Percentiles rank a stretch among this genome's conserved stretches.
These are phyloP conservation scores for Rhizophagus clarus DNA, from an alignment of 192 early-diverging fungal genomes.

Conservation along the genomic window DNA sequence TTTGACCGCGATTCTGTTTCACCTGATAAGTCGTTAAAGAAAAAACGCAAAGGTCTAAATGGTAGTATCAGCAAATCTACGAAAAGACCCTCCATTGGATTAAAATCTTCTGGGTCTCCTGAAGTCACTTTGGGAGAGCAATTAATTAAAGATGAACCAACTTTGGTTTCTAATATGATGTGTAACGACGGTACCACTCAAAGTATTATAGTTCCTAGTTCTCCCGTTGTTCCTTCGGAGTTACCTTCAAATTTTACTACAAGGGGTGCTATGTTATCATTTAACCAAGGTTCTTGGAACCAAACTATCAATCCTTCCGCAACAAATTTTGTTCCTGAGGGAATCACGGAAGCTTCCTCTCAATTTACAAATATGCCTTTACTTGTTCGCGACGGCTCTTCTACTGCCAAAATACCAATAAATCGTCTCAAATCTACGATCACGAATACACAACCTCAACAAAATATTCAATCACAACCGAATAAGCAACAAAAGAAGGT, in stretches of 20 bases:
- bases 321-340: not conserved
- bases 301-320: not conserved
- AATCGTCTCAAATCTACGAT: slow-evolving; percentile 46
- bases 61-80: not conserved
- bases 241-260: not conserved
- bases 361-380: not conserved
- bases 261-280: not conserved
- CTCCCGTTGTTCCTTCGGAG: not conserved
- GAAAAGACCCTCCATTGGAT: not conserved
- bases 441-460: slow-evolving; percentile 28
- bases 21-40: not conserved
- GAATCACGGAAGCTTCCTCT: not conserved
- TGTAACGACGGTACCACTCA: not conserved
- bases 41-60: not conserved
- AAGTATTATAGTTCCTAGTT: slow-evolving; percentile 11
- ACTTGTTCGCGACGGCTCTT: not conserved
- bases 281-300: slow-evolving; percentile 17
- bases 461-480: slow-evolving; percentile 34
- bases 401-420: slow-evolving; percentile 48
- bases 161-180: not conserved
- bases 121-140: too few relatives aligned
- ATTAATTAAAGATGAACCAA: not conserved
- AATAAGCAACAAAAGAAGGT: slow-evolving; percentile 80
- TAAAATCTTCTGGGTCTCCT: not conserved
- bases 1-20: not conserved